A percentile compares a stretch with the other conserved stretches of the same genome.
Conservation (phyloP, 257 asterid species). For the Jacaranda mimosifolia region DNA sequence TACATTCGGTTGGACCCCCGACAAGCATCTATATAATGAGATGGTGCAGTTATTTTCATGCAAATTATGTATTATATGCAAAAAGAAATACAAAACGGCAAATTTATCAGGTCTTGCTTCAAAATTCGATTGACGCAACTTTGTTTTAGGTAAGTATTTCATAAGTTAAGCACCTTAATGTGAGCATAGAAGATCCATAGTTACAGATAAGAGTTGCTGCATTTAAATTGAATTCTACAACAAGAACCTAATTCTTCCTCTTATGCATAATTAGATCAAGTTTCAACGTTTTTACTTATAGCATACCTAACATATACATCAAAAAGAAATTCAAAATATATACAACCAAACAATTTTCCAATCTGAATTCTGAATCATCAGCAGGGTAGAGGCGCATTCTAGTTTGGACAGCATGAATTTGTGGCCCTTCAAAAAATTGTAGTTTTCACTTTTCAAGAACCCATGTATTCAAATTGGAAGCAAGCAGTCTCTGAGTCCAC, state of each 20-base stretch:
- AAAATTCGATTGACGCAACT: neutral
- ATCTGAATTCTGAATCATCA: neutral
- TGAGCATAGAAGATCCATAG: neutral
- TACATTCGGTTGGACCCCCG: neutral
- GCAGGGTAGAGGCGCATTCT: slow-evolving; percentile 2
- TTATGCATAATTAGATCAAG: neutral
- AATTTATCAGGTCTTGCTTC: neutral
- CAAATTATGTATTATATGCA: neutral
- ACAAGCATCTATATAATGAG: neutral
- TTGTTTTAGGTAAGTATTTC: neutral
- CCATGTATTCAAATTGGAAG: neutral
- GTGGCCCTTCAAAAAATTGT: neutral
- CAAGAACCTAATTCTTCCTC: neutral
- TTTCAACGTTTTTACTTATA: neutral
- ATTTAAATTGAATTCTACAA: neutral
- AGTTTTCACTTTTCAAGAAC: neutral
- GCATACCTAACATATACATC: neutral
- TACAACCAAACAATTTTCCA: neutral
- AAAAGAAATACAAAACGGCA: neutral
- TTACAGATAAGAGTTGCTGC: neutral
- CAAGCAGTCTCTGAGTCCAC: neutral
- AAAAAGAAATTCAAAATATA: neutral
- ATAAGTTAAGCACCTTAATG: neutral
- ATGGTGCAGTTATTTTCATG: neutral
- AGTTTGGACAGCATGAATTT: neutral